Base-by-base conservation (phyloP, 2,329 filamentous ascomycete species). In the Lasiodiplodia citricola region DNA sequence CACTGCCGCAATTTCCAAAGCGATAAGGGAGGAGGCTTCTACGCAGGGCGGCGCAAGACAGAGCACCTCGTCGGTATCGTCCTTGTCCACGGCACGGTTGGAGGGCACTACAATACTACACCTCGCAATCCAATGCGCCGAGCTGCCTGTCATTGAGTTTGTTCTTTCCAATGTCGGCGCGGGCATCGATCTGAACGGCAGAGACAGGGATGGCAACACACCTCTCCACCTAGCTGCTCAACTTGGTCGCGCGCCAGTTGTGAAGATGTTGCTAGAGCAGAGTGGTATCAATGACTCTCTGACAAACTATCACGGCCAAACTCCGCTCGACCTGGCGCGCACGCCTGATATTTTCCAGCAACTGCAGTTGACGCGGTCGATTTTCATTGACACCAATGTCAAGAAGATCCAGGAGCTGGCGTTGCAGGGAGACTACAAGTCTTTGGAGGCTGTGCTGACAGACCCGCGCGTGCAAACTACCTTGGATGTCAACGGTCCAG, bases 331-430 rank as follows among this genome's bases (percentile, higher is more conserved):
- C 75, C 85, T 97, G 52, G 93, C 96, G 4, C 90, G 94, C 50
- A 97, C 90, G 31, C 93, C 96, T 1, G 95, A 98, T 21, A 97
- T 98, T 68, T 98, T 97, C 82, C 94, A 98, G 81, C 91, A 95
- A 75, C 86, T 99, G 65, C 96, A 99, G 80, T 89, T 98, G 18
- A 91, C 94, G 10, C 88, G 94, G 55, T 97, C 94, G 4, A 84
- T 97, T 63, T 98, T 95, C 78, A 91, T 96, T 68, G 96, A 99
- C 75, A 87, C 86, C 71, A 96, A 95, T 78, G 89, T 96, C 16
- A 90, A 90, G 75, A 90, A 95, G 77, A 90, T 98, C 8, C 95
- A 98, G 75, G 87, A 90, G 16, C 84, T 97, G 65, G 90, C 97
- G 44, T 84, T 84, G 2, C 85, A 86, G 31, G 88, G 88, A 60